phyloP scores from a whole-genome alignment of 2,329 filamentous ascomycete species.

The Magnaporthiopsis incrustans region DNA sequence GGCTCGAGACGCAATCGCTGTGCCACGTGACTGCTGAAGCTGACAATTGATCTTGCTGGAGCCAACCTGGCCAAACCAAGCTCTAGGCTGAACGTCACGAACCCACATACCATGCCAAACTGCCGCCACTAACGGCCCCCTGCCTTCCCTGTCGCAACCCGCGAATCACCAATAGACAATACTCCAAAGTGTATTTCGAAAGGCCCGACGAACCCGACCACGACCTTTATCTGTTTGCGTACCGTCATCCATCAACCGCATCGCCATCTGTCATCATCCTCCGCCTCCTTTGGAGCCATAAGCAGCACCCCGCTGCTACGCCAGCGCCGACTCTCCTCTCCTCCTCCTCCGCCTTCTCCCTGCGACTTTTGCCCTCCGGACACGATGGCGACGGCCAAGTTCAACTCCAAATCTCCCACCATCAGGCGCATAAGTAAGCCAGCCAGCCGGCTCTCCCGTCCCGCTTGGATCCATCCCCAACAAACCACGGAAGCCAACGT shows the following conservation, averaged over 20 bases:
- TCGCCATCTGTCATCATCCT: background rate
- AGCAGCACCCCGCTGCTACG: background rate
- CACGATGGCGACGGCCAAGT: constrained; percentile 35
- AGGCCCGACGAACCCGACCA: background rate
- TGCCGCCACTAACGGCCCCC: background rate
- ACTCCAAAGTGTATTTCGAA: background rate
- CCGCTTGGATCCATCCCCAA: constrained; percentile 3
- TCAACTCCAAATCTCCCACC: constrained; percentile 74
- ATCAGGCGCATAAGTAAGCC: constrained; percentile 72
- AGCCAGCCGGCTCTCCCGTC: background rate
- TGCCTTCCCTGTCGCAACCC: background rate
- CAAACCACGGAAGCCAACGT: constrained; percentile 16
- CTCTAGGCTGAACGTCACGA: background rate
- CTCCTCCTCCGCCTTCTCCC: background rate
- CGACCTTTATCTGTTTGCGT: background rate
- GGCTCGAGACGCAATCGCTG: background rate
- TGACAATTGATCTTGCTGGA: background rate
- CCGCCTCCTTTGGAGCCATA: background rate
- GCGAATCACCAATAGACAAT: background rate
- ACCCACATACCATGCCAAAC: background rate
- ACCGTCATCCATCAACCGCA: background rate
- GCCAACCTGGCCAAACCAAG: background rate
- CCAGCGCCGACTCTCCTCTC: background rate
- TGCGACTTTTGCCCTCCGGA: background rate
- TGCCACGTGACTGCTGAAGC: background rate